Conservation (phyloP, 306 rosid genomes). For the Quercus berberidifolia region DNA sequence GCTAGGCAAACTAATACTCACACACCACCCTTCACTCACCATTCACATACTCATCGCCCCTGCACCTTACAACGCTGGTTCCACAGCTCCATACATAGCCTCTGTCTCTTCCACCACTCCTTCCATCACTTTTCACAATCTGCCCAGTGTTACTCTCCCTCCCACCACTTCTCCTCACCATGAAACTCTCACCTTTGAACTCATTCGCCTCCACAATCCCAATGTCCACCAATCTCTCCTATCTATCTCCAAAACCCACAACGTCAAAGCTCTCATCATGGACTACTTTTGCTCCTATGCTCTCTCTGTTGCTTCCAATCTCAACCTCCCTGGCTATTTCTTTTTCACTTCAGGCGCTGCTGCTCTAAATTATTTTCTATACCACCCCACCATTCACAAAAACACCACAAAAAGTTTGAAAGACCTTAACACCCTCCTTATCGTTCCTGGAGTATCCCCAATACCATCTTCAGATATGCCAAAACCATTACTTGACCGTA, state of each 20-base stretch:
- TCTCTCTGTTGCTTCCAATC: slow-evolving; percentile 9
- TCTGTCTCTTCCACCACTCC: slow-evolving; percentile 20
- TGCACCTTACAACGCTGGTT: slow-evolving; percentile 23
- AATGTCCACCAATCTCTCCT: slow-evolving; percentile 15
- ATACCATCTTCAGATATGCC: slow-evolving; percentile 11
- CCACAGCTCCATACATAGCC: slow-evolving; percentile 26
- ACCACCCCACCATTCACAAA: slow-evolving; percentile 9
- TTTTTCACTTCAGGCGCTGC: slow-evolving; percentile 35
- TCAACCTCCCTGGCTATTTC: slow-evolving; percentile 33
- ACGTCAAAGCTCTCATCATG: slow-evolving; percentile 30
- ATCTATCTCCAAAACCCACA: slow-evolving; percentile 3
- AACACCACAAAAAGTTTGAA: slow-evolving; percentile 11
- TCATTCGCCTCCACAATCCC: slow-evolving; percentile 19
- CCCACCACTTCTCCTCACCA: slow-evolving; percentile 10
- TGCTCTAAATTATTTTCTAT: not conserved
- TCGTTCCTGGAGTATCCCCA: slow-evolving; percentile 26
- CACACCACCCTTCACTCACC: slow-evolving; percentile 29
- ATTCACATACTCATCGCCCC: slow-evolving; percentile 38
- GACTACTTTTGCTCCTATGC: slow-evolving; percentile 34
- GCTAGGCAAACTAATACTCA: slow-evolving; percentile 30
- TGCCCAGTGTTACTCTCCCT: slow-evolving; percentile 18
- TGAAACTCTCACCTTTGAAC: slow-evolving; percentile 18
- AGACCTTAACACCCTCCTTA: slow-evolving; percentile 5
- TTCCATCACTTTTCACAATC: slow-evolving; percentile 33
- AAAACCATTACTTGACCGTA: slow-evolving; percentile 22